phyloP scores from a whole-genome alignment of 2,329 filamentous ascomycete genomes.

The Ceratocystis papillata region DNA sequence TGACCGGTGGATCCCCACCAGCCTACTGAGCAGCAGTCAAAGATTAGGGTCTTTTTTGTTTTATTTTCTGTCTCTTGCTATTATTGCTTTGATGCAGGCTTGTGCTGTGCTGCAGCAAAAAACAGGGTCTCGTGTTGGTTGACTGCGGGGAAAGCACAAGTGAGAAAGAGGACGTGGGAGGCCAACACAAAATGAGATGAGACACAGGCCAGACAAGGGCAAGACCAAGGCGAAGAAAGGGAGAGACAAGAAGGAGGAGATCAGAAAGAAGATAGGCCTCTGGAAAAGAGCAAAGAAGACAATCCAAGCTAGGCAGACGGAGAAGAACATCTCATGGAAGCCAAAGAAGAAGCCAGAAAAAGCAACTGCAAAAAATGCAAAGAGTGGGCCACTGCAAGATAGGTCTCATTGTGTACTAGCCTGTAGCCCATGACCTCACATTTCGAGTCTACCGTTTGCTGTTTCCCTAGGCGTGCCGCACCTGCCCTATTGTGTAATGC shows the following conservation, averaged over 20 bases:
- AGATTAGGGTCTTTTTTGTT: background rate
- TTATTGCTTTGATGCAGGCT: background rate
- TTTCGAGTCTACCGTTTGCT: background rate
- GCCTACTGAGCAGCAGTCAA: background rate
- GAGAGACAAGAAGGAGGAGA: background rate
- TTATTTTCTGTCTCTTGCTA: background rate
- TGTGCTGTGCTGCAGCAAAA: no score
- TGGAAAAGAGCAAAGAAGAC: background rate
- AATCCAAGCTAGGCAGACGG: background rate
- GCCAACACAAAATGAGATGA: conserved; percentile 4
- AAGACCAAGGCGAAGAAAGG: background rate
- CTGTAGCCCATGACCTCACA: background rate
- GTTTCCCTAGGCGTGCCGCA: background rate
- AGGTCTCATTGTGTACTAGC: background rate
- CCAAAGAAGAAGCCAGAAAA: background rate
- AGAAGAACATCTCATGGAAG: background rate
- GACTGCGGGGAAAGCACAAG: background rate
- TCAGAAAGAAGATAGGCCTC: background rate
- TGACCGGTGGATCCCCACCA: conserved; percentile 7
- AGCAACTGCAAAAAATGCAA: background rate
- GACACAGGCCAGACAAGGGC: conserved; percentile 6
- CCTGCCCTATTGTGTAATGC: background rate
- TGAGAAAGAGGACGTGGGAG: background rate
- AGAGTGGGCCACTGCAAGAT: background rate
- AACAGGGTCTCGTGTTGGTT: background rate